Percentiles rank a stretch among this genome's conserved stretches.
Conservation (phyloP, 305 asterid genomes). For the Fraxinus xanthoxyloides region DNA sequence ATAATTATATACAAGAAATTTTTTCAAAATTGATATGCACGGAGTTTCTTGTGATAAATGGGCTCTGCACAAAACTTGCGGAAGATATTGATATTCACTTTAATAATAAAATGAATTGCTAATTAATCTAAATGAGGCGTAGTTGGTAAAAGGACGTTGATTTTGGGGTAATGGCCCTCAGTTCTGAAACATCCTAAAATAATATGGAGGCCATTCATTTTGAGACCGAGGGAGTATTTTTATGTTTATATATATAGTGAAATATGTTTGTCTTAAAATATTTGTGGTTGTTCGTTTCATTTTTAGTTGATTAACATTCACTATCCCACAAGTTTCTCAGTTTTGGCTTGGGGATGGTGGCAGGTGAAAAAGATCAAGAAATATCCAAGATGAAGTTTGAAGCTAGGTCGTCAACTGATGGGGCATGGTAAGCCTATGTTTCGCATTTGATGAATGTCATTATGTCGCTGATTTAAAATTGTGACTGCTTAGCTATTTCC, state of each 20-base stretch:
- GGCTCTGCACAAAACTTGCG: background rate
- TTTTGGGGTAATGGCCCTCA: background rate
- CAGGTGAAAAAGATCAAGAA: conserved; percentile 52
- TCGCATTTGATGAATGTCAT: background rate
- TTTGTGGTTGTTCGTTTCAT: background rate
- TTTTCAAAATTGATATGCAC: background rate
- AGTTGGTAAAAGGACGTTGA: background rate
- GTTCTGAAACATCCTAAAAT: background rate
- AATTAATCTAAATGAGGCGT: background rate
- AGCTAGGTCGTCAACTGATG: conserved; percentile 72
- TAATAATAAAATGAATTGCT: background rate
- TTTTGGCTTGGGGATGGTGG: conserved; percentile 9
- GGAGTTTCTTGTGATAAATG: background rate
- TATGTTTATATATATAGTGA: background rate
- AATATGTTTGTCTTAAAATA: background rate
- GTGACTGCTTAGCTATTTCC: conserved; percentile 2
- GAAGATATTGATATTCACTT: background rate
- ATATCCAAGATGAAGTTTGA: conserved; percentile 60
- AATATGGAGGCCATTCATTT: background rate
- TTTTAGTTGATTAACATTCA: background rate
- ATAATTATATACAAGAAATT: background rate
- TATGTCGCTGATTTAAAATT: conserved; percentile 15
- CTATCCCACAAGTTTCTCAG: background rate
- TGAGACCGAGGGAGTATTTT: background rate
- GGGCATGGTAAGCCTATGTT: conserved; percentile 65